Evolutionary conservation across 306 rosid genomes (phyloP).

Genomic region (Prunus mongolica): DNA sequence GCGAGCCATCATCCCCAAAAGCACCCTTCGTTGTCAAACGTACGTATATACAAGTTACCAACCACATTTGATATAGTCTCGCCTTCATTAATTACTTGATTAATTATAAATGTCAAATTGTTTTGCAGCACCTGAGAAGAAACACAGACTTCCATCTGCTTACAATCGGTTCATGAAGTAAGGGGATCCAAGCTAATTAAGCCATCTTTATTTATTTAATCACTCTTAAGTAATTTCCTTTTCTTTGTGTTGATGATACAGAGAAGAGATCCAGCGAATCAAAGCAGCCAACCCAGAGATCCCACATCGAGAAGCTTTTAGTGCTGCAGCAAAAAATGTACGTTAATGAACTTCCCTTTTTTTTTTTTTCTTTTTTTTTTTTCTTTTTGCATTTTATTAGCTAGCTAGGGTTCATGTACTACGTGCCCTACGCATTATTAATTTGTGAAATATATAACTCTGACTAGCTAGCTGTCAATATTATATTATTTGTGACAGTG

Average conservation of each 20-base stretch:
- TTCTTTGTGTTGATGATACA: conserved; percentile 12
- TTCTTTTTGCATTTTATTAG: neutral
- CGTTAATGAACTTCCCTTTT: neutral
- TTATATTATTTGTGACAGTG: conserved; percentile 42
- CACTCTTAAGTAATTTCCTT: neutral
- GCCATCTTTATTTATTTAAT: neutral
- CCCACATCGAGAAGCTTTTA: conserved; percentile 97
- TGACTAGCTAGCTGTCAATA: neutral
- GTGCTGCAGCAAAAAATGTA: conserved; percentile 93
- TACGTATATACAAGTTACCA: conserved; percentile 12
- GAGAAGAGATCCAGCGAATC: conserved; percentile 97
- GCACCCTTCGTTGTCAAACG: conserved; percentile 94
- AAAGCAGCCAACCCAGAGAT: conserved; percentile 90
- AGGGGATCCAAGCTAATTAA: conserved; percentile 18
- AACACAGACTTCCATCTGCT: conserved; percentile 94
- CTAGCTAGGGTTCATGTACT: neutral
- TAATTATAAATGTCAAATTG: no score
- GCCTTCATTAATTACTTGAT: no score
- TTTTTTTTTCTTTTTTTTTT: no score
- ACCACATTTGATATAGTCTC: neutral
- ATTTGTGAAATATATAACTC: neutral
- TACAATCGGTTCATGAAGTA: conserved; percentile 99
- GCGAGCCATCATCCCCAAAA: conserved; percentile 75
- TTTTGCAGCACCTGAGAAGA: conserved; percentile 92
- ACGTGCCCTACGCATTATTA: neutral